Base-by-base conservation (phyloP, 108 stramenopile species). In the Cylindrotheca fusiformis region DNA sequence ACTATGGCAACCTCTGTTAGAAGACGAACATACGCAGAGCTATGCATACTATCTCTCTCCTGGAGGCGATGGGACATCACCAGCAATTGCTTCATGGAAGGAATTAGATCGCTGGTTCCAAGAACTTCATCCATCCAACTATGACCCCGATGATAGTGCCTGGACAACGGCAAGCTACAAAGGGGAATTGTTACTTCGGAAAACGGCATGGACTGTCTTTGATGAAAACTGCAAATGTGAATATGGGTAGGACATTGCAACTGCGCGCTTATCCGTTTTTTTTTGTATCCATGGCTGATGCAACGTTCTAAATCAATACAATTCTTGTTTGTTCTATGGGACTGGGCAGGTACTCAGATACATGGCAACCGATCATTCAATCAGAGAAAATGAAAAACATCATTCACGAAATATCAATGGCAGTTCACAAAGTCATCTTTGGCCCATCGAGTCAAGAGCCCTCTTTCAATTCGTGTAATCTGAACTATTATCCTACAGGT, bases 301-400 rank as follows among this genome's bases (percentile, higher is more conserved):
- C n/a, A n/a, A n/a, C n/a, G n/a, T n/a, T n/a, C n/a, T n/a, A n/a
- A n/a, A n/a, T n/a, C n/a, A n/a, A n/a, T n/a, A n/a, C n/a, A n/a
- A n/a, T n/a, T n/a, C n/a, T n/a, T n/a, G n/a, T n/a, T n/a, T n/a
- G n/a, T n/a, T n/a, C n/a, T n/a, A n/a, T n/a, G n/a, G n/a, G n/a
- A n/a, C n/a, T n/a, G n/a, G n/a, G n/a, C 36, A 41, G 74, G 21
- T 75, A 75, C 50, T 75, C 74, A 12, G 74, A 75, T 59, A 75
- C 65, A 14, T 75, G 74, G 74, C 74, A 75, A 50, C 51, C 44
- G 27, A 29, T 54, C 5, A 30, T 49, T 4, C 0, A 32, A 28
- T 54, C 50, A 33, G 0, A 17, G 21, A 33, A 20, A 17, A 45
- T 75, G 60, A 48, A 32, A 51, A 19, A 44, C 3, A 53, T 64